phyloP scores from a whole-genome alignment of 306 rosid species.

The Ochetophila trinervis region DNA sequence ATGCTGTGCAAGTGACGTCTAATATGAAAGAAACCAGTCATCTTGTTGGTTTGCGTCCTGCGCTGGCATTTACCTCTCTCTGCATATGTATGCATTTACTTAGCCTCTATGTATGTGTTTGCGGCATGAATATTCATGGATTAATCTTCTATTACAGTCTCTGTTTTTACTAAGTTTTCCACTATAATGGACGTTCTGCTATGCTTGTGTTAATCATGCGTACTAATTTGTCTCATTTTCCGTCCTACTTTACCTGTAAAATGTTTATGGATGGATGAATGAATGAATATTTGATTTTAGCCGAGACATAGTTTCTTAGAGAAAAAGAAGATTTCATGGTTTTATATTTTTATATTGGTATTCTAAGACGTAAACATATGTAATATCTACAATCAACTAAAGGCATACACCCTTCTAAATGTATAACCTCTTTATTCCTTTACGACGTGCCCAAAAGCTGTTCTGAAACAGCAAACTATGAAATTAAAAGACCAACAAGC shows the following conservation, averaged over 20 bases:
- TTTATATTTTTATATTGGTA: too few relatives aligned
- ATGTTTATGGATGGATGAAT: background rate
- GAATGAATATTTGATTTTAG: too few relatives aligned
- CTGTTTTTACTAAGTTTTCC: background rate
- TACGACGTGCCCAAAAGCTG: too few relatives aligned
- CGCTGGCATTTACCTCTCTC: constrained; percentile 20
- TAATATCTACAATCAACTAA: background rate
- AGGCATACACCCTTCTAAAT: too few relatives aligned
- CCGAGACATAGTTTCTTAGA: too few relatives aligned
- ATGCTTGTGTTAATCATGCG: background rate
- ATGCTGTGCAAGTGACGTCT: constrained; percentile 74
- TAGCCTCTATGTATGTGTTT: too few relatives aligned
- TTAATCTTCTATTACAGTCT: background rate
- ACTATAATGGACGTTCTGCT: background rate
- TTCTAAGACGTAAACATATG: too few relatives aligned
- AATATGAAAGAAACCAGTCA: constrained; percentile 41
- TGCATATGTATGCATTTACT: too few relatives aligned
- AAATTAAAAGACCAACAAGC: background rate
- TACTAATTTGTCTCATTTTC: background rate
- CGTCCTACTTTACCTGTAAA: background rate
- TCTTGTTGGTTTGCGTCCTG: constrained; percentile 82
- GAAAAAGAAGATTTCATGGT: too few relatives aligned
- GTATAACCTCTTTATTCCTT: too few relatives aligned
- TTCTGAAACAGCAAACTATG: background rate
- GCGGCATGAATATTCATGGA: too few relatives aligned